Evolutionary conservation across 306 rosid species (phyloP), one percentile per base, ranked within the genome.

Genomic region (Malus fusca): DNA sequence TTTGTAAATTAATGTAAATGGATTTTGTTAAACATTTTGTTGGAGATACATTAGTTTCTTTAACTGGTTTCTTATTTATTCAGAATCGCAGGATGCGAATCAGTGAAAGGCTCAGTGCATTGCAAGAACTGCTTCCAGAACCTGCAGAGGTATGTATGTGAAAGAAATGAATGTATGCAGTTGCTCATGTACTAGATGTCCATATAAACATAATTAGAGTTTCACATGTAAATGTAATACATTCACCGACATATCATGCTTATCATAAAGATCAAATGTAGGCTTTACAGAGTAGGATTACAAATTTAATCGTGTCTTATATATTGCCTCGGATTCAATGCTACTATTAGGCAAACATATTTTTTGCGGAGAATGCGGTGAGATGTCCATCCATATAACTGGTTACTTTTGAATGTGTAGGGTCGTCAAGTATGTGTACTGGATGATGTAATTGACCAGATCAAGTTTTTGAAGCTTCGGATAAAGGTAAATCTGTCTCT

Each of bases 361-460:
- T 15, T 42, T 62, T 42, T 59, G 65, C 33, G 0, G 18, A 67
- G 18, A 44, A 66, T 64, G 58, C 55, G 43, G 40, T 62, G 63
- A n/a, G 33, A 53, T 33, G 56, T 78, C 63, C 74, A 60, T 42
- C 60, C 2, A 80, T 71, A 10, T 51, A 48, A 65, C 72, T n/a
- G 31, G 25, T 72, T 56, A 40, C 44, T 48, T 85, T 77, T 73
- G 68, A n/a, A 52, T 78, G 37, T 76, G 80, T 69, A 93, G 98
- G 98, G 88, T 76, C 75, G 86, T 81, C 91, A 90, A 77, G 88
- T 85, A 26, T 84, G 86, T 71, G 73, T 80, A 72, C 66, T 91
- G 77, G 98, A 91, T 72, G 96, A 88, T 66, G 79, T 87, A 77
- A 93, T 93, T 73, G 98, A 93, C 88, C 82, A 93, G 80, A 73